Conservation (phyloP, 768 basidiomycete genomes). For the Albatrellus ellisii region DNA sequence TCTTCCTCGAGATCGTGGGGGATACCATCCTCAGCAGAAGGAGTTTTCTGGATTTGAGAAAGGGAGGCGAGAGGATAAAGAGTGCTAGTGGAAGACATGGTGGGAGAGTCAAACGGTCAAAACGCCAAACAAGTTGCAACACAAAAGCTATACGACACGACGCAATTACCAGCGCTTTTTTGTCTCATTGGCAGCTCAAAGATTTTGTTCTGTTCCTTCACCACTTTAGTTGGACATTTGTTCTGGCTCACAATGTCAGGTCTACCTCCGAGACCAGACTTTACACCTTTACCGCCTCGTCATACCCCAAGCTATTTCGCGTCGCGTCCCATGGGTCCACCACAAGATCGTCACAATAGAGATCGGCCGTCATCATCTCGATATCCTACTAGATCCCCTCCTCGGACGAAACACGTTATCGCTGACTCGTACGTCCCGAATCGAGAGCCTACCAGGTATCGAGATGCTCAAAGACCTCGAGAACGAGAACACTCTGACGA, state of each 20-base stretch:
- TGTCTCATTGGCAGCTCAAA: neutral
- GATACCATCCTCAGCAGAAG: slow-evolving; percentile 74
- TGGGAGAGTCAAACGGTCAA: neutral
- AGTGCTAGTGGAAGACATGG: slow-evolving; percentile 3
- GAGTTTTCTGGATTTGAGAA: slow-evolving; percentile 64
- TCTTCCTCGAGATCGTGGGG: slow-evolving; percentile 77
- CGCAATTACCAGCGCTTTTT: too few species aligned
- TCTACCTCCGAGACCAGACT: slow-evolving; percentile 23
- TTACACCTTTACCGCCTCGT: slow-evolving; percentile 14
- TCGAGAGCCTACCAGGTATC: too few species aligned
- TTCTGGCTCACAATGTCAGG: slow-evolving; percentile 15
- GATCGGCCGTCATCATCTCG: neutral
- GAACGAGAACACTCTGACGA: too few species aligned
- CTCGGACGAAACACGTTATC: neutral
- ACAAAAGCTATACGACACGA: too few species aligned
- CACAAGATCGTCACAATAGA: slow-evolving; percentile 7
- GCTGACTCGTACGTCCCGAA: neutral
- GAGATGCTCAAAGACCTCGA: too few species aligned
- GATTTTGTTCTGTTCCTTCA: neutral
- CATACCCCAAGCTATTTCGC: slow-evolving; percentile 14
- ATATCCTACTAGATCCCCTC: neutral
- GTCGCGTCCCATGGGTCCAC: slow-evolving; percentile 7
- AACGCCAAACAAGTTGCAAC: too few species aligned
- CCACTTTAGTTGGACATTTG: neutral
- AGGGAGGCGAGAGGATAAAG: slow-evolving; percentile 78